Evolutionary conservation across 768 basidiomycete genomes (phyloP), one percentile per base, ranked within the genome.

Genomic region (Kwoniella sp.): DNA sequence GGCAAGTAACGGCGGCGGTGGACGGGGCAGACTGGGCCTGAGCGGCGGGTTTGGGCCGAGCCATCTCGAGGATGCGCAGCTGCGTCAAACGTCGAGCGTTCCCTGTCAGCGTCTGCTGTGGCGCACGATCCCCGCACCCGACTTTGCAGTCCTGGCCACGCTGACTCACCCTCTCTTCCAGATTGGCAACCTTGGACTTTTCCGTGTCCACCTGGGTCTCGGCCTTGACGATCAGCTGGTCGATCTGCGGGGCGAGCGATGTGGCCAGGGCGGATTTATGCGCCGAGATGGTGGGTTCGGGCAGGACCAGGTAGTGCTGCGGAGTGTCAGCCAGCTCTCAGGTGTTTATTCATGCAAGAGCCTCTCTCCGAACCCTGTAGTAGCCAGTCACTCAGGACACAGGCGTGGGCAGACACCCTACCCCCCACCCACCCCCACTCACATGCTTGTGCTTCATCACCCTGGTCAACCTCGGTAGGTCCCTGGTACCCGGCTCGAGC

Each of bases 221-320:
- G 4, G 69, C 69, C 39, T 56, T 48, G 1, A 53, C 40, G 22
- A 73, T 70, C 7, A 73, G 55, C 8, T 50, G 40, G n/a, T 73
- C 69, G 46, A 73, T 71, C 45, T 73, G 68, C 6, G 72, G 72
- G 1, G 59, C 63, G 19, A 73, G 62, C 1, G 62, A 58, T 22
- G 56, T 39, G 1, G 68, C 58, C 12, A 73, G 55, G 6, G 66
- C 59, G 2, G 59, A 47, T 59, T 69, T 68, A 44, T 73, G 67
- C 15, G 67, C 47, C 47, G 45, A 36, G 41, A 73, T 61, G 4
- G 67, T 60, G 6, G 72, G 70, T 44, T 60, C 51, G 27, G 72
- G 72, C 1, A 73, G 58, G 33, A 73, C 53, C 4, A 73, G 65
- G 62, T 52, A 73, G 26, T 67, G 72, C 70, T 73, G 41, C 19